A percentile compares a stretch with the other conserved stretches of the same genome.
phyloP scores from a whole-genome alignment of 2,329 filamentous ascomycete species.

The Paracoccidioides lutzii region DNA sequence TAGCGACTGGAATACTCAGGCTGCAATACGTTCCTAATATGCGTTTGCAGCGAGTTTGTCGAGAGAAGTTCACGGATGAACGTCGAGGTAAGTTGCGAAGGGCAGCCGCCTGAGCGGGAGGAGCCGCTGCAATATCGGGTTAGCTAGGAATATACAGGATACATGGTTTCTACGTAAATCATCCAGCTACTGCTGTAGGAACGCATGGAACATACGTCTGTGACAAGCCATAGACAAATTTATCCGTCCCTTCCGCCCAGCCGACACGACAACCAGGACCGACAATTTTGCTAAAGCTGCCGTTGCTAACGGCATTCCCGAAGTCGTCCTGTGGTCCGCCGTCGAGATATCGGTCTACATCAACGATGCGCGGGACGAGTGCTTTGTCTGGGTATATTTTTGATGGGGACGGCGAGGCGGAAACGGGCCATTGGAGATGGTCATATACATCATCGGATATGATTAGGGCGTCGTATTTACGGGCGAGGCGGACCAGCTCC shows the following conservation, averaged over 20 bases:
- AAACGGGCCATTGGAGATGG: constrained; percentile 63
- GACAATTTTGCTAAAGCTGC: constrained; percentile 77
- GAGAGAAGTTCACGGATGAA: constrained; percentile 44
- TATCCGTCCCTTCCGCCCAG: constrained; percentile 66
- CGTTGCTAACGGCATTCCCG: constrained; percentile 74
- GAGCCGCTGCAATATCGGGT: constrained; percentile 35
- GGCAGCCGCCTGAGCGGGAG: constrained; percentile 45
- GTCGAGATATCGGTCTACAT: constrained; percentile 59
- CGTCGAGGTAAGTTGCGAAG: constrained; percentile 46
- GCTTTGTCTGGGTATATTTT: constrained; percentile 1
- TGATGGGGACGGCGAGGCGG: constrained; percentile 9
- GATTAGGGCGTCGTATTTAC: constrained; percentile 68
- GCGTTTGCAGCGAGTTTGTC: constrained; percentile 38
- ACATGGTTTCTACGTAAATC: neutral
- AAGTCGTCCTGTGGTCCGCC: constrained; percentile 50
- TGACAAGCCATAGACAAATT: constrained; percentile 46
- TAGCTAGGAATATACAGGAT: constrained; percentile 5
- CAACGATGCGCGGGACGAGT: constrained; percentile 58
- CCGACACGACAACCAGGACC: constrained; percentile 72
- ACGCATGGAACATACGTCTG: constrained; percentile 37
- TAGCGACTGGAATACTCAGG: constrained; percentile 45
- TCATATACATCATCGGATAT: constrained; percentile 92
- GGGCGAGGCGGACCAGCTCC: constrained; percentile 60
- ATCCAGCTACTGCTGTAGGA: constrained; percentile 4
- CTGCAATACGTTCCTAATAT: constrained; percentile 41